These are phyloP conservation scores for Xylaria cubensis DNA, from an alignment of 495 filamentous ascomycete genomes.

Conservation along the genomic window DNA sequence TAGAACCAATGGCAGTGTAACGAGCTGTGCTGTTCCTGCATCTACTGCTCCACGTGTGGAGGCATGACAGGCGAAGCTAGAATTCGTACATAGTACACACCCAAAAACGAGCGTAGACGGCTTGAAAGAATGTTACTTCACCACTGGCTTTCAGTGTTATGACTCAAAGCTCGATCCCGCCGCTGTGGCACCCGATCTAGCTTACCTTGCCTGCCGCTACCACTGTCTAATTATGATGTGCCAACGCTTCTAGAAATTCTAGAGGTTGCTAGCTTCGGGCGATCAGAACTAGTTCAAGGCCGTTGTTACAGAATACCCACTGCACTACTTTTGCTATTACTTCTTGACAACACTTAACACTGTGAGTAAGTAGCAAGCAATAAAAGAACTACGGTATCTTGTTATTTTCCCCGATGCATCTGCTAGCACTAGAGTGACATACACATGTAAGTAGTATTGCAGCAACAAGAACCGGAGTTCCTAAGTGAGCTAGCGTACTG, in stretches of 20 bases:
- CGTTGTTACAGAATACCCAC: conserved; percentile 10
- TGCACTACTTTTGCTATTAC: not conserved
- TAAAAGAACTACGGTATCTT: not conserved
- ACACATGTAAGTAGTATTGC: not conserved
- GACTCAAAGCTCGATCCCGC: conserved; percentile 22
- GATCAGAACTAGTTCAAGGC: not conserved
- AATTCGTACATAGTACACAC: not conserved
- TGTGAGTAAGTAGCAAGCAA: not conserved
- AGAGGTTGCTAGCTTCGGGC: conserved; percentile 9
- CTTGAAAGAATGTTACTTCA: not conserved
- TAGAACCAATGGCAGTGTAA: not conserved
- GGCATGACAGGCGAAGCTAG: conserved; percentile 16
- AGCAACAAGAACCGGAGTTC: not conserved
- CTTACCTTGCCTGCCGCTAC: not conserved
- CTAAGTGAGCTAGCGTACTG: conserved; percentile 11
- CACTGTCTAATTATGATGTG: conserved; percentile 12
- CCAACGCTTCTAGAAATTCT: conserved; percentile 25
- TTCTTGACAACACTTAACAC: not conserved
- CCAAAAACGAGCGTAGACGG: not conserved
- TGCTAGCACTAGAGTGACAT: not conserved
- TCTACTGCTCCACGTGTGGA: conserved; percentile 29
- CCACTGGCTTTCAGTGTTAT: not conserved
- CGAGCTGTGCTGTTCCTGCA: conserved; percentile 28
- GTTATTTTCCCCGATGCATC: not conserved
- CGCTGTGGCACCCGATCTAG: conserved; percentile 21